Evolutionary conservation across 257 asterid genomes (phyloP).

Genomic region (Solanum chaucha): DNA sequence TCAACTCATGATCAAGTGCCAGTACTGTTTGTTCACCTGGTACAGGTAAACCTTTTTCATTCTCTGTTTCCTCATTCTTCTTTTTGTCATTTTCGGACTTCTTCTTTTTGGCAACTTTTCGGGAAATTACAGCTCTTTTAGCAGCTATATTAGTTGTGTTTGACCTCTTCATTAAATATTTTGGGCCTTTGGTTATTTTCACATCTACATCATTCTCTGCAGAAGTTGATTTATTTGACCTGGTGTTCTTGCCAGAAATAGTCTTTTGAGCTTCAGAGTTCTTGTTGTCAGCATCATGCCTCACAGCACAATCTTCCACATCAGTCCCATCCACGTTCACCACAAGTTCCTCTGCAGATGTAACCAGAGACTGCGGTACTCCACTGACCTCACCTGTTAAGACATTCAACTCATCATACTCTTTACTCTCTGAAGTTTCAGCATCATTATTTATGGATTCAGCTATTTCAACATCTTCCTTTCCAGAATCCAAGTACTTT

Average conservation of each 20-base stretch:
- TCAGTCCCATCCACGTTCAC: slow-evolving; percentile 11
- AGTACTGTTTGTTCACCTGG: not conserved
- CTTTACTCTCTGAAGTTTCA: slow-evolving; percentile 29
- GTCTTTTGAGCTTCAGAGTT: slow-evolving; percentile 16
- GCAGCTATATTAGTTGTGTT: slow-evolving; percentile 6
- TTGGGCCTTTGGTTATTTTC: slow-evolving; percentile 25
- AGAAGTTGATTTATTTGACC: slow-evolving; percentile 17
- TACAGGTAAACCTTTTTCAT: not conserved
- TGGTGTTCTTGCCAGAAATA: slow-evolving; percentile 12
- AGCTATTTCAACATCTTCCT: not conserved
- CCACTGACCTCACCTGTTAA: slow-evolving; percentile 8
- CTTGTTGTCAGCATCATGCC: slow-evolving; percentile 9
- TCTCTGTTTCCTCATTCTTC: not conserved
- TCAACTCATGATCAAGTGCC: slow-evolving; percentile 9
- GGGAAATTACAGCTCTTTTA: slow-evolving; percentile 11
- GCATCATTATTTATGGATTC: slow-evolving; percentile 24
- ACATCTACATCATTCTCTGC: slow-evolving; percentile 11
- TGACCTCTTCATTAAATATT: slow-evolving; percentile 27
- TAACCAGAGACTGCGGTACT: slow-evolving; percentile 12
- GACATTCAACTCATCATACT: slow-evolving; percentile 10
- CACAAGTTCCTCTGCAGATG: slow-evolving; percentile 1
- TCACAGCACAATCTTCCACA: slow-evolving; percentile 10
- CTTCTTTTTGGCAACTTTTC: slow-evolving; percentile 9
- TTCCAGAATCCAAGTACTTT: slow-evolving; percentile 37
- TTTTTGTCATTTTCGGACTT: not conserved